These are phyloP conservation scores for Stevia rebaudiana DNA, from an alignment of 140 eudicot genomes.

Conservation along the genomic window DNA sequence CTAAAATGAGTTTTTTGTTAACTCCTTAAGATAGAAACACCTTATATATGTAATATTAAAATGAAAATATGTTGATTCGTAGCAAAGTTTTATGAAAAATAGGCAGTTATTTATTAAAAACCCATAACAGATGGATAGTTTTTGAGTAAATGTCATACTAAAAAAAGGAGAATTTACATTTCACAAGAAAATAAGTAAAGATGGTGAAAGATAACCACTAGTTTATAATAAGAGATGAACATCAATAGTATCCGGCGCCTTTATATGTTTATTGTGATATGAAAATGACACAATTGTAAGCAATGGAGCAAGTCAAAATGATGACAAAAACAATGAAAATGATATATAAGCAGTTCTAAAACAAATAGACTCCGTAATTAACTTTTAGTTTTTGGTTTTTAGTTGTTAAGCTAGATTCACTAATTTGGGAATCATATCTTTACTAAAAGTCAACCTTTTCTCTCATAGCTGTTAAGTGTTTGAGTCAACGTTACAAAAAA, in stretches of 20 bases:
- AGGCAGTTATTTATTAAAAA: too few species aligned
- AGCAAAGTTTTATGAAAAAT: too few species aligned
- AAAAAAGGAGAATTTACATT: not conserved
- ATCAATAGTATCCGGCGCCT: conserved; percentile 20
- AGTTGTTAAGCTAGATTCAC: conserved; percentile 9
- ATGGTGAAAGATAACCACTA: not conserved
- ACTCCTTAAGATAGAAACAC: too few species aligned
- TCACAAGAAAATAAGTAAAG: not conserved
- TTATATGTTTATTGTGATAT: conserved; percentile 11
- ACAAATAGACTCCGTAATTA: conserved; percentile 8
- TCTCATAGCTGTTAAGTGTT: conserved; percentile 15
- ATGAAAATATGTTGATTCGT: too few species aligned
- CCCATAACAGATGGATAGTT: not conserved
- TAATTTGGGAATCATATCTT: conserved; percentile 3
- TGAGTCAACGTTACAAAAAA: conserved; percentile 5
- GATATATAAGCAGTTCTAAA: conserved; percentile 1
- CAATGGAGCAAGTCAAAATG: conserved; percentile 15
- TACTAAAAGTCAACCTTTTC: conserved; percentile 21
- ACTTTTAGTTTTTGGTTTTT: not conserved
- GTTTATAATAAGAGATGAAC: conserved; percentile 9
- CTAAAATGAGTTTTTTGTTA: too few species aligned
- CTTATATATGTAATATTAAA: too few species aligned
- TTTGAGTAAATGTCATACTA: not conserved
- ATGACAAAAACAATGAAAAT: conserved; percentile 7
- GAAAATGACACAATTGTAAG: conserved; percentile 27